phyloP scores from a whole-genome alignment of 129 eudicot genomes.

The Glebionis coronaria region DNA sequence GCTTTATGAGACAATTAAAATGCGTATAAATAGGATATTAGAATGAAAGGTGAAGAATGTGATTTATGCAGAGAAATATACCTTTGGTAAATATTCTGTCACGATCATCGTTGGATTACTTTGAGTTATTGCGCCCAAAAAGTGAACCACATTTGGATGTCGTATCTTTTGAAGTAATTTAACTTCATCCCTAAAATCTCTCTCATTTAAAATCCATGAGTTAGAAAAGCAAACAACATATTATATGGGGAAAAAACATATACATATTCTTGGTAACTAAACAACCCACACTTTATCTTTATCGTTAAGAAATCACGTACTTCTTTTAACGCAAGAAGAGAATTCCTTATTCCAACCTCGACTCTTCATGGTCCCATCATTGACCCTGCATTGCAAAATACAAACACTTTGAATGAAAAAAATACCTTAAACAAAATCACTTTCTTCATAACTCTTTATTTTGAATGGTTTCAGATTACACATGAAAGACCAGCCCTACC shows the following conservation, averaged over 20 bases:
- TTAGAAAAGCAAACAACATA: conserved; percentile 10
- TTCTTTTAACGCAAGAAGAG: too few species aligned
- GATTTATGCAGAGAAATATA: conserved; percentile 5
- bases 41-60: conserved; percentile 14
- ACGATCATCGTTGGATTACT: conserved; percentile 99
- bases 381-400: too few species aligned
- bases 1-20: too few species aligned
- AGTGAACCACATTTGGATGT: conserved; percentile 98
- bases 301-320: too few species aligned
- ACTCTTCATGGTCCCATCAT: too few species aligned
- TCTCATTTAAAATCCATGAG: conserved; percentile 36
- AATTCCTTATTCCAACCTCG: too few species aligned
- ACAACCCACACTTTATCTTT: conserved; percentile 91
- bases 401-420: too few species aligned
- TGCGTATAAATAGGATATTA: background rate
- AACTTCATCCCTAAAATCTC: conserved; percentile 88
- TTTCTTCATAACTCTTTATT: too few species aligned
- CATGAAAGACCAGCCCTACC: too few species aligned
- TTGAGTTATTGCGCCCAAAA: conserved; percentile 98
- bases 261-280: conserved; percentile 10
- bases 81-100: conserved; percentile 97
- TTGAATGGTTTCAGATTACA: too few species aligned
- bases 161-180: conserved; percentile 87
- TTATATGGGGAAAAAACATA: background rate
- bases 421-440: too few species aligned